Evolutionary conservation across 192 early-diverging fungal genomes (phyloP).

Genomic region (Podila epicladia): DNA sequence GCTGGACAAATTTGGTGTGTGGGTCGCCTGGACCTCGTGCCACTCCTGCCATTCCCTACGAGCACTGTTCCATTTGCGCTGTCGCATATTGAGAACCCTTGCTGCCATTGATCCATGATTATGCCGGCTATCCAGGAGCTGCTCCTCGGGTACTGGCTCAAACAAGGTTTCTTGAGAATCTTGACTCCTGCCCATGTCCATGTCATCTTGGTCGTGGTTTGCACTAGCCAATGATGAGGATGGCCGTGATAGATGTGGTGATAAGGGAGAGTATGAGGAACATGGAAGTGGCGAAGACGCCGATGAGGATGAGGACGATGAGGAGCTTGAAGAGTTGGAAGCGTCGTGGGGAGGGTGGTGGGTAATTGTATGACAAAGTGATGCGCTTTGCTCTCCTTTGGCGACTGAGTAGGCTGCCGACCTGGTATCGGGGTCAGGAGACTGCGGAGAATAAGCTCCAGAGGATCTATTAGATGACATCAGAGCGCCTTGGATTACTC

Average conservation of each 20-base stretch:
- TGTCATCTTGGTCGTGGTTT: slow-evolving; percentile 3
- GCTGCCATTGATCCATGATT: neutral
- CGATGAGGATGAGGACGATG: neutral
- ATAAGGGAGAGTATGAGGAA: slow-evolving; percentile 18
- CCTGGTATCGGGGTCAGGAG: neutral
- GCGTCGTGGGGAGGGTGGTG: neutral
- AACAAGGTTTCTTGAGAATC: neutral
- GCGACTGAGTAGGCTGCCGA: neutral
- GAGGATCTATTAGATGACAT: too few species aligned
- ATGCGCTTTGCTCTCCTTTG: neutral
- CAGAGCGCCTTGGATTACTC: neutral
- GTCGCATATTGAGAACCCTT: slow-evolving; percentile 30
- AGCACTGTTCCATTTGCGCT: slow-evolving; percentile 46
- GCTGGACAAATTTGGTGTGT: slow-evolving; percentile 7
- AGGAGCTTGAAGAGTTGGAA: neutral
- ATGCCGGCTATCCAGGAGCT: too few species aligned
- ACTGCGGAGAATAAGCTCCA: neutral
- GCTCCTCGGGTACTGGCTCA: neutral
- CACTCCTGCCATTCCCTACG: slow-evolving; percentile 49
- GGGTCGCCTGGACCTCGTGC: slow-evolving; percentile 45
- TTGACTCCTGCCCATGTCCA: slow-evolving; percentile 16
- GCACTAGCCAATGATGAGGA: neutral
- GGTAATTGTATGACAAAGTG: neutral
- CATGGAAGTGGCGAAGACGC: neutral
- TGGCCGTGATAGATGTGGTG: slow-evolving; percentile 30